Base-by-base conservation (phyloP, 441 rosid species). In the Adansonia rubrostipa region DNA sequence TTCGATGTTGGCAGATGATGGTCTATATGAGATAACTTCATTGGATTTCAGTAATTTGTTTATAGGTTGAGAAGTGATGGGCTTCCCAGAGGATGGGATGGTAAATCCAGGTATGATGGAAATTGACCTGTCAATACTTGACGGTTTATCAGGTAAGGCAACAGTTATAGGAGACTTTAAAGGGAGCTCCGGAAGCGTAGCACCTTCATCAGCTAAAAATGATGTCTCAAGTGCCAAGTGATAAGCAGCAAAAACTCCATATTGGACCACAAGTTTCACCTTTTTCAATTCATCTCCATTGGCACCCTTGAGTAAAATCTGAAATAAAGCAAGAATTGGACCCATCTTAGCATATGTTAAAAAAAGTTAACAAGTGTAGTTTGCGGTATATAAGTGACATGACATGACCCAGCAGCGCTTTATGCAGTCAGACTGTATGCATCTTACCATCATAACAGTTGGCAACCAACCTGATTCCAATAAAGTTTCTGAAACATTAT, bases 181-280 rank as follows among this genome's bases (percentile, higher is more conserved):
- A 76, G 91, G 93, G 81, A 88, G 88, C 76, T 92, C 93, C 15
- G 92, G 94, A 80, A 90, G 90, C 10, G 92, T 86, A 80, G 96
- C 96, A 68, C 96, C 88, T 87, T 92, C 96, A 85, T 92, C 96
- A 57, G 94, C 96, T 72, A 90, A 85, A 80, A 90, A 92, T 13
- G 94, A 92, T 42, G 94, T 92, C 89, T 92, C 96, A 65, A 90
- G 80, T 81, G 92, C 96, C 82, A 92, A 84, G 82, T 92, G 96
- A 82, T 92, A 92, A 77, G 96, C 96, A 64, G 96, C 96, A 78
- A 92, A 92, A 81, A 92, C 88, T 75, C 94, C 94, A 84, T 92
- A 92, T 73, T 92, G 93, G 74, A 90, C 85, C 78, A 92, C 94
- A 86, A 87, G 90, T 86, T 92, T 92, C 78, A 90, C 91, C 84